Evolutionary conservation across 2,329 filamentous ascomycete species (phyloP), one percentile per base, ranked within the genome.

Genomic region (Fusarium metavorans): DNA sequence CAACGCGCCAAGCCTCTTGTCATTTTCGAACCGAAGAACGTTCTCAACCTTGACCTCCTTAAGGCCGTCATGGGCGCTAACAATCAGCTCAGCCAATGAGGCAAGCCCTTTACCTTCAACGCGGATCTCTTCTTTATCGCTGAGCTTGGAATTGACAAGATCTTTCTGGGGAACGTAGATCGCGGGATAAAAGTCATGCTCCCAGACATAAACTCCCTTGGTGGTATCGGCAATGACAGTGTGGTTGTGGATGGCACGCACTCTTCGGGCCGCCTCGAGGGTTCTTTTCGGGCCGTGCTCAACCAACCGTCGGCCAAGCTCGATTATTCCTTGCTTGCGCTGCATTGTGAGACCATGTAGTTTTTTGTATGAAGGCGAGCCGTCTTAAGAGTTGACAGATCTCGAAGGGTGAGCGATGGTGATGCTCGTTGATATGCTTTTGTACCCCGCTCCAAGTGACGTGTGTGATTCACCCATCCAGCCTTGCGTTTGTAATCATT

Each of bases 131-230:
- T 80, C 63, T 6, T 75, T 77, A 52, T 83, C 81, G 6, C 52
- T 71, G 35, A 76, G 61, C 6, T 73, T 76, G 60, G 79, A 80
- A n/a, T 81, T 76, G 11, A 67, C 77, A 6, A 84, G 67, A 43
- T 79, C 81, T 0, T 68, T 50, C 1, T 62, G 57, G 0, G 84
- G 84, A 4, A 87, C 75, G 64, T 87, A 87, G 67, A 83, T 84
- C 30, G 88, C 82, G 2, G 87, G 87, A 74, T 87, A 89, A 64
- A 79, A 84, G 1, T 84, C 81, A 68, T 89, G 86, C 74, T 87
- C 85, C 85, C 85, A 87, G 10, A 86, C 81, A 66, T 81, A 82
- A 18, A 80, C 62, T 3, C 83, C 84, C 25, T 78, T 68, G 1
- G 79, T 81, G 0, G 84, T 84, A 66, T 86, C 85, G 18, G 83